Evolutionary conservation across 306 rosid genomes (phyloP), one percentile per base, ranked within the genome.

Genomic region (Vicia faba): DNA sequence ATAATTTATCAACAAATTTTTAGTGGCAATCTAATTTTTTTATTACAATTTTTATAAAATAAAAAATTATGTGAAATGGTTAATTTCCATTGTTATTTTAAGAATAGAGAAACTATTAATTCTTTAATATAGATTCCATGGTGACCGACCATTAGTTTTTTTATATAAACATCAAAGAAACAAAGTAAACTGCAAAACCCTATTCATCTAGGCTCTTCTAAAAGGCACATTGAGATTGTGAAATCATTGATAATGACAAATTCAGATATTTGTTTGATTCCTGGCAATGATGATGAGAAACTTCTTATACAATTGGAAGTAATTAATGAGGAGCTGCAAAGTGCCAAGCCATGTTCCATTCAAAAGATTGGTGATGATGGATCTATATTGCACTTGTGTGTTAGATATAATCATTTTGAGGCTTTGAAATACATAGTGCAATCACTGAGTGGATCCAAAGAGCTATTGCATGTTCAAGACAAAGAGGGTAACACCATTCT

Each of bases 221-320:
- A 48, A 38, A 79, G 79, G 0, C 73, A 79, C 80, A 64, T 72
- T 46, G 65, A 70, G 25, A 54, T 64, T 0, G 80, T 74, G 13
- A 69, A 70, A 64, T 15, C 38, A 6, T 39, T 75, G 36, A 25
- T 70, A 65, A 8, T 4, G 18, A 29, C 66, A 38, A 65, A 74
- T 19, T 2, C 54, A 0, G 61, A 75, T 8, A 43, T 20, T 8
- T 70, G 80, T 19, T 69, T 79, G 69, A 58, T 18, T 36, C 7
- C 6, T 6, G 74, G 70, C 70, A 64, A 58, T 50, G 70, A 74
- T 50, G 71, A 26, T 11, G n/a, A n/a, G n/a, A 79, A 55, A 57
- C 66, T 79, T 79, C 83, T 80, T 20, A 68, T 79, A 6, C 80
- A 79, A 54, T 57, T 64, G 18, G 83, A 77, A 2, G 61, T 63